These are phyloP conservation scores for Niebla homalea DNA, from an alignment of 495 filamentous ascomycete genomes.

Conservation along the genomic window DNA sequence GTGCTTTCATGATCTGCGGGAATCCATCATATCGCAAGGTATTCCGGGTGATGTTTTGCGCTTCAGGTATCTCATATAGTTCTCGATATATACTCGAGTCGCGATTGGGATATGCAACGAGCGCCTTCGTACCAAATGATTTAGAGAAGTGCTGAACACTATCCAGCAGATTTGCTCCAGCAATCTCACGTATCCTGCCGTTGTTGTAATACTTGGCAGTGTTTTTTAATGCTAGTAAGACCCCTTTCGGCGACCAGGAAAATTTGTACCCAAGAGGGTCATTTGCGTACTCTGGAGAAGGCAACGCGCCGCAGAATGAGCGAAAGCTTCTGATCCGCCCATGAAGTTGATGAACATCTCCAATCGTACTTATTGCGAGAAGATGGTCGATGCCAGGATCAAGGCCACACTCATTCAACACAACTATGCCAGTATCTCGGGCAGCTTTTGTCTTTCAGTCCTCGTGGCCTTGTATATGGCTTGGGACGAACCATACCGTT, in stretches of 20 bases:
- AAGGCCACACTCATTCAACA: constrained; percentile 13
- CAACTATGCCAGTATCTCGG: constrained; percentile 10
- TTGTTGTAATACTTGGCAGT: neutral
- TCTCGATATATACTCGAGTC: constrained; percentile 78
- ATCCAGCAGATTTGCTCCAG: constrained; percentile 1
- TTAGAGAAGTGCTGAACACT: constrained; percentile 2
- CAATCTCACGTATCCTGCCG: constrained; percentile 1
- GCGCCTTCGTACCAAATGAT: constrained; percentile 33
- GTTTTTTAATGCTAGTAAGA: constrained; percentile 2
- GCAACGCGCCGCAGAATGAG: constrained; percentile 4
- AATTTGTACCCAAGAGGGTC: constrained; percentile 9
- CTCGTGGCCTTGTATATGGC: neutral
- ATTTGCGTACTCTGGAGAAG: constrained; percentile 3
- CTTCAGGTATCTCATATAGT: constrained; percentile 46
- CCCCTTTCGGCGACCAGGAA: constrained; percentile 6
- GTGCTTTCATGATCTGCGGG: constrained; percentile 15
- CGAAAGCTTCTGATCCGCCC: neutral
- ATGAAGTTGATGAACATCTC: neutral
- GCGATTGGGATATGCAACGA: constrained; percentile 89
- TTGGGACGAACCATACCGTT: neutral
- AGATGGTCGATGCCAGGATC: constrained; percentile 5
- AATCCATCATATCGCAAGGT: constrained; percentile 16
- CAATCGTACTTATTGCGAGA: constrained; percentile 2
- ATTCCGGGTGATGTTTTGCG: constrained; percentile 13
- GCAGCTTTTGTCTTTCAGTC: neutral